Evolutionary conservation across 2,329 filamentous ascomycete genomes (phyloP), one percentile per base, ranked within the genome.

Genomic region (Fusarium pininemorale): DNA sequence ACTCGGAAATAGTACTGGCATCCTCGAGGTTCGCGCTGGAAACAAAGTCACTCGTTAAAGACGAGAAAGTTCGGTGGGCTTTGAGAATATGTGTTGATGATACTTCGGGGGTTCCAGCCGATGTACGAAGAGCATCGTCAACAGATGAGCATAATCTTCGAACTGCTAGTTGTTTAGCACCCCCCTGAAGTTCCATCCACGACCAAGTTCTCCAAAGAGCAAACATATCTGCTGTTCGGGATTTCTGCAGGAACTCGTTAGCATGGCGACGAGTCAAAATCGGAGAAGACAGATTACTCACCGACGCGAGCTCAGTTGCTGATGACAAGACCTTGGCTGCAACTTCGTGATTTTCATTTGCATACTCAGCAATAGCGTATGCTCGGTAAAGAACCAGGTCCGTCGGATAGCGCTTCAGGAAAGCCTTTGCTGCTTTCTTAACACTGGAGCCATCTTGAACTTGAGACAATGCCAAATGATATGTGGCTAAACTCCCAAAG

Each of bases 301-400:
- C 83, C 47, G 77, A 75, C 15, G 78, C 61, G 16, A 83, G 76
- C 37, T 77, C 66, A 7, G 94, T 84, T 4, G 94, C 91, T 3
- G 92, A 92, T 4, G 86, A 80, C 76, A 96, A 88, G 1, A 96
- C 90, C 58, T 89, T 90, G 28, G 86, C 83, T 9, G 92, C 91
- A 53, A 90, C 84, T 2, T 89, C 85, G 4, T 79, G 74, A 30
- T 92, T 91, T 0, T 87, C 89, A 37, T 87, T 87, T 3, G 85
- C 84, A 73, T 83, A 86, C 81, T 97, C 94, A 7, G 94, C 89
- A 20, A 94, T 82, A 0, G 92, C 94, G 78, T 96, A 97, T 1
- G 91, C 90, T 74, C 94, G 93, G 82, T 97, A 98, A 1, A 98
- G 84, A 20, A 86, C 84, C 7, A 93, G 80, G 75, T 90, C 92